Conservation (phyloP, 202 grass and related monocot species). For the Tripidium arundinaceum region DNA sequence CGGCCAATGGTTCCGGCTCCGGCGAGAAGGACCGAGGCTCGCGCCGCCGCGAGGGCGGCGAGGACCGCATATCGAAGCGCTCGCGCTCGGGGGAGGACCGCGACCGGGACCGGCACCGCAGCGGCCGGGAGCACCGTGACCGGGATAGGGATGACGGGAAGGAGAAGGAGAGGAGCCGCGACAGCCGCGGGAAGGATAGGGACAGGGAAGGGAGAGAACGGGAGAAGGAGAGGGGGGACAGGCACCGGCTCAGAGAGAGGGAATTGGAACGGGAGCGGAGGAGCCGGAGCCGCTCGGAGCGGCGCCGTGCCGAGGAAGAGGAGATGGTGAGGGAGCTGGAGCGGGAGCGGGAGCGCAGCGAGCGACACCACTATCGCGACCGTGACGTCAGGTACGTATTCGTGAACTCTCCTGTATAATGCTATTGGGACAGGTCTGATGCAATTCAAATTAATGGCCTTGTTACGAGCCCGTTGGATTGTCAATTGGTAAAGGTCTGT, state of each 20-base stretch:
- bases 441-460: not conserved
- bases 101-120: constrained; percentile 47
- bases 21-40: constrained; percentile 66
- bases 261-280: constrained; percentile 45
- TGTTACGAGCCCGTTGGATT: not conserved
- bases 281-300: constrained; percentile 56
- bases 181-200: constrained; percentile 35
- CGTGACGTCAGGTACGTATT: constrained; percentile 61
- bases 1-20: constrained; percentile 48
- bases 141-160: constrained; percentile 45
- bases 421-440: not conserved
- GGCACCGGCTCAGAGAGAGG: constrained; percentile 33
- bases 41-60: constrained; percentile 47
- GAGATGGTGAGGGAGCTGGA: constrained; percentile 55
- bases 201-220: constrained; percentile 36
- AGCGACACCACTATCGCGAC: constrained; percentile 52
- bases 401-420: not conserved
- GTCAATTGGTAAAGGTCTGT: not conserved
- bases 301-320: constrained; percentile 48
- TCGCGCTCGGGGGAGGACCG: constrained; percentile 57
- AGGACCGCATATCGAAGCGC: constrained; percentile 63
- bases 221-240: constrained; percentile 34
- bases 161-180: constrained; percentile 43
- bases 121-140: constrained; percentile 47
- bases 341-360: constrained; percentile 61